Base-by-base conservation (phyloP, 164 flowering plant species). In the Tetracentron sinense region DNA sequence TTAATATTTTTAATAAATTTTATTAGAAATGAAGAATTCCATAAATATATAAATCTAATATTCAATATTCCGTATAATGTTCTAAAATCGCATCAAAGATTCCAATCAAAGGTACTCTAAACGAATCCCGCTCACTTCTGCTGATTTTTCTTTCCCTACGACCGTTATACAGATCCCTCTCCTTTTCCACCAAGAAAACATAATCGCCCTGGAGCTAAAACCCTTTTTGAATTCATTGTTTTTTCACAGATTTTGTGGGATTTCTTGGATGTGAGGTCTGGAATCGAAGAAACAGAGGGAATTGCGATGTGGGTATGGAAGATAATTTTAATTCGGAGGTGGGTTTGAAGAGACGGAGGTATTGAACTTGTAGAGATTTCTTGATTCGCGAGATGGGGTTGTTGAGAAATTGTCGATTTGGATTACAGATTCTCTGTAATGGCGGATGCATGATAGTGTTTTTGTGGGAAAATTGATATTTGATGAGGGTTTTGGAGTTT, bases 401-500 rank as follows among this genome's bases (percentile, higher is more conserved):
- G 63, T 53, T 21, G 42, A 20, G 42, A 31, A 62, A 56, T 64
- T 47, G 17, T 64, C 19, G 22, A 6, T 33, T 51, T 65, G 21
- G 54, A 42, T 69, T 44, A 47, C 54, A 30, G 20, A 44, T 54
- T 59, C 22, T 26, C n/a, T 61, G 26, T 29, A 55, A 10, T 29
- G 38, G 56, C 22, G 54, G 30, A 48, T 66, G 55, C 30, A 25
- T 49, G 52, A 61, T 42, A 42, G 62, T 63, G 73, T 75, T 68
- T 72, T 66, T 47, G 56, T 67, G 22, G 19, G 56, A 56, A 42
- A 56, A 46, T 65, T 30, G 54, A 42, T 65, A 30, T 59, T 62
- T 26, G 54, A 54, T 44, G 25, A 68, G 73, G 74, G 79, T 69
- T 65, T 68, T 60, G 59, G 51, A 46, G 58, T 60, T 53, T 42